These are phyloP conservation scores for Lindgomyces ingoldianus DNA, from an alignment of 495 filamentous ascomycete species.

Conservation along the genomic window DNA sequence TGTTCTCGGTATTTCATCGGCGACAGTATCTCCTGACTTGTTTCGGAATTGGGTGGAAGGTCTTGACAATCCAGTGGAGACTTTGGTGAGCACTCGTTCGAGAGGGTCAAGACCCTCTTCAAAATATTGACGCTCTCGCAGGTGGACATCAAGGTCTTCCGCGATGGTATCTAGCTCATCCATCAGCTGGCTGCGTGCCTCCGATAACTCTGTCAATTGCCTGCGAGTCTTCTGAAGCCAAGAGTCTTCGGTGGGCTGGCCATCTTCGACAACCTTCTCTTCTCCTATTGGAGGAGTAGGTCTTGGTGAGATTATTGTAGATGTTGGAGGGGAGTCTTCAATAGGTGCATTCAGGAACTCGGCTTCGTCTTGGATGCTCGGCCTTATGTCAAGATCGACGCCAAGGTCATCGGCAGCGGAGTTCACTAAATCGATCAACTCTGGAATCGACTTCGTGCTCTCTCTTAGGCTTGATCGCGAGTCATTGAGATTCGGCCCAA, in stretches of 20 bases:
- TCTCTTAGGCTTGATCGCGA: constrained; percentile 11
- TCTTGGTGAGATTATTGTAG: background rate
- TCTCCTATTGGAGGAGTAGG: background rate
- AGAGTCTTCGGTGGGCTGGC: constrained; percentile 16
- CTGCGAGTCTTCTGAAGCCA: constrained; percentile 32
- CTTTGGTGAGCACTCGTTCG: constrained; percentile 11
- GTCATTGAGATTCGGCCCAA: constrained; percentile 34
- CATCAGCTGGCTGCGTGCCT: constrained; percentile 23
- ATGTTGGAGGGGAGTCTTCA: background rate
- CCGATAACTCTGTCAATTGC: constrained; percentile 26
- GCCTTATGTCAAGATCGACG: constrained; percentile 28
- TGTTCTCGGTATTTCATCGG: constrained; percentile 22
- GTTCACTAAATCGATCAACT: constrained; percentile 31
- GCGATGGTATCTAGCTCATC: constrained; percentile 32
- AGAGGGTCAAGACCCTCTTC: constrained; percentile 10
- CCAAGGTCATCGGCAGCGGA: constrained; percentile 38
- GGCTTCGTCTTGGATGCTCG: constrained; percentile 24
- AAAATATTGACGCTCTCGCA: constrained; percentile 5
- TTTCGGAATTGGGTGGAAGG: constrained; percentile 14
- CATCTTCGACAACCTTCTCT: background rate
- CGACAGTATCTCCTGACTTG: constrained; percentile 25
- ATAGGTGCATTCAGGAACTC: constrained; percentile 24
- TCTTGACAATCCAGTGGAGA: constrained; percentile 11
- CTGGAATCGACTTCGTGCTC: constrained; percentile 22
- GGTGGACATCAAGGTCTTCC: constrained; percentile 19